Base-by-base conservation (phyloP, 345 rosid genomes). In the Pelargonium nanum region DNA sequence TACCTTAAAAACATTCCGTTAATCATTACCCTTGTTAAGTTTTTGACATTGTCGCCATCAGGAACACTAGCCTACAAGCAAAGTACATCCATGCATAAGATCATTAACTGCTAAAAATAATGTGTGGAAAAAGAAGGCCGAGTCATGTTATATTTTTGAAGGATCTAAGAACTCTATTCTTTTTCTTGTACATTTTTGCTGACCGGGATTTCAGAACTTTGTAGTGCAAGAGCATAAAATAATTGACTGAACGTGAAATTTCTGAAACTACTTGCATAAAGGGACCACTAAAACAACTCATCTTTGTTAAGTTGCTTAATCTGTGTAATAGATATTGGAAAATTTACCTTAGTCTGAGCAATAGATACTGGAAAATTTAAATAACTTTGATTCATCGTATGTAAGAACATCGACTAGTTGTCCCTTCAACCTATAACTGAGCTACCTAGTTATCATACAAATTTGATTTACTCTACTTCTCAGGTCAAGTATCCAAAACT, bases 1-100 rank as follows among this genome's bases (percentile, higher is more conserved):
- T 72, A 89, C 99, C 99, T 89, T 69, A 93, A 74, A 77, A 93
- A 93, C 40, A 89, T 66, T 51, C 99, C 99, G 62, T 88, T 85
- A 55, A 93, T 67, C 78, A 75, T 63, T 68, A 89, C 76, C 68
- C 72, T 89, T 17, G 97, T 87, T 86, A 90, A 80, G 70, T 80
- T 79, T 64, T 77, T 88, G 55, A 88, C 82, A 64, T 34, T 72
- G 70, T 86, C 91, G 66, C 97, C 99, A 66, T 87, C 92, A 25
- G 92, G 82, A 77, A 87, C 90, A 82, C 90, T 86, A 54, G 97
- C 87, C 99, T 93, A 89, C 63, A 76, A 56, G 61, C 60, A 78
- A 58, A 66, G 56, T 60, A 55, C 28, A 63, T 19, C 65, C 40
- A 22, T 54, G 57, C 40, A 58, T 75, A 53, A 70, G 67, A 70